Base-by-base conservation (phyloP, 1,139 yeast genomes). In the Protomyces gravidus region DNA sequence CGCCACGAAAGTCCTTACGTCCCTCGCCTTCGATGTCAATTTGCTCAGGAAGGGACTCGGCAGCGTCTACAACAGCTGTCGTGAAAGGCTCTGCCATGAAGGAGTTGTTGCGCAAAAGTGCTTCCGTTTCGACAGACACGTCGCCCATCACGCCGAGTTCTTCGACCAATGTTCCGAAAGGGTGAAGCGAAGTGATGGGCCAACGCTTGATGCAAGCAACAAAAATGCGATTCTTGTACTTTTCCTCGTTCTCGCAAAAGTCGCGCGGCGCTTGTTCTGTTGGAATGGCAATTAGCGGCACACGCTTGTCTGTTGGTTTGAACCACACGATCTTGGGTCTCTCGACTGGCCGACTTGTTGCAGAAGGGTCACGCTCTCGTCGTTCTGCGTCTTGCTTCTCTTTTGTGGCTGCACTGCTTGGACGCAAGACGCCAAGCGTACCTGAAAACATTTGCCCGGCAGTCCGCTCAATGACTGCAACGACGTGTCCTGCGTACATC, bases 151-250 rank as follows among this genome's bases (percentile, higher is more conserved):
- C 80, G 32, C 98, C 98, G 65, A 92, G 77, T 68, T 86, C 89
- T 59, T 90, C 88, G 33, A 90, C 86, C 64, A 92, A 77, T 30
- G 96, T 90, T 68, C 98, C 98, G 69, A 92, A 92, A 2, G 98
- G 98, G 76, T 92, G 98, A 71, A 92, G 80, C 0, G 97, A 90
- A 19, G 98, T 92, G 73, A 92, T 92, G 71, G 98, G 98, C 98
- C 98, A 92, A 73, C 98, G 85, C 72, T 92, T 92, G 68, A 92
- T 92, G 2, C 96, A 86, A 0, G 97, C 97, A 64, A 92, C 94
- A 70, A 92, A 92, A 59, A 89, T 76, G 67, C 85, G 87, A 70
- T 88, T 83, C 0, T 88, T 79, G 68, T 92, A 92, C 59, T 78
- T 79, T 62, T 87, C 95, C 66, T 89, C 95, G 68, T 89, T 89